Evolutionary conservation across 306 rosid species (phyloP).

Genomic region (Vigna unguiculata): DNA sequence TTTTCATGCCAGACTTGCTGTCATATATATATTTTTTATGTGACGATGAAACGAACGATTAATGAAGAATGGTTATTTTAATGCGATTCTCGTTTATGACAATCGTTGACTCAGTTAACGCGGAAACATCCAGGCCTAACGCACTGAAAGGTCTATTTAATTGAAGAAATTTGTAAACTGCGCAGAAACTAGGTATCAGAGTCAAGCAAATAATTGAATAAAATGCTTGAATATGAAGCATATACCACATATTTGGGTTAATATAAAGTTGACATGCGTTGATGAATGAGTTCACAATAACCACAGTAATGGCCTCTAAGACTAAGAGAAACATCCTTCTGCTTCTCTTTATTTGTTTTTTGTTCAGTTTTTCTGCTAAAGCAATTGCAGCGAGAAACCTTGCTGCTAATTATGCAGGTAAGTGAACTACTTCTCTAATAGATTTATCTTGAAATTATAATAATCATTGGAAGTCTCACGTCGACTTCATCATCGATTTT

Average conservation of each 20-base stretch:
- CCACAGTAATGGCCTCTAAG: slow-evolving; percentile 25
- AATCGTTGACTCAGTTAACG: neutral
- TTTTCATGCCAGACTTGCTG: neutral
- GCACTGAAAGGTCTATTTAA: neutral
- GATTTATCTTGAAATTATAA: too few species aligned
- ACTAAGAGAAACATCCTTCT: neutral
- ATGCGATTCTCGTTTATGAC: neutral
- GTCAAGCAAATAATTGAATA: neutral
- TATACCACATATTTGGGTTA: neutral
- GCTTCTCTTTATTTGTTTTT: slow-evolving; percentile 23
- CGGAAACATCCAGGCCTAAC: neutral
- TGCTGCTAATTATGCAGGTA: slow-evolving; percentile 15
- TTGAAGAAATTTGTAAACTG: neutral
- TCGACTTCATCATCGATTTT: too few species aligned
- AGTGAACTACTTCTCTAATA: neutral
- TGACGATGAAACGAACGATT: neutral
- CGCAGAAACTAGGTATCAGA: neutral
- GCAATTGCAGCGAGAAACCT: slow-evolving; percentile 20
- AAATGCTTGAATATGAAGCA: neutral
- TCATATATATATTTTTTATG: neutral
- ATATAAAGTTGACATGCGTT: neutral
- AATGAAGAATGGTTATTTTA: neutral
- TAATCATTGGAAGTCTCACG: too few species aligned
- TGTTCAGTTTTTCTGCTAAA: slow-evolving; percentile 21
- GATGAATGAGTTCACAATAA: neutral